Evolutionary conservation across 2,329 filamentous ascomycete species (phyloP).

Genomic region (Sclerotinia nivalis): DNA sequence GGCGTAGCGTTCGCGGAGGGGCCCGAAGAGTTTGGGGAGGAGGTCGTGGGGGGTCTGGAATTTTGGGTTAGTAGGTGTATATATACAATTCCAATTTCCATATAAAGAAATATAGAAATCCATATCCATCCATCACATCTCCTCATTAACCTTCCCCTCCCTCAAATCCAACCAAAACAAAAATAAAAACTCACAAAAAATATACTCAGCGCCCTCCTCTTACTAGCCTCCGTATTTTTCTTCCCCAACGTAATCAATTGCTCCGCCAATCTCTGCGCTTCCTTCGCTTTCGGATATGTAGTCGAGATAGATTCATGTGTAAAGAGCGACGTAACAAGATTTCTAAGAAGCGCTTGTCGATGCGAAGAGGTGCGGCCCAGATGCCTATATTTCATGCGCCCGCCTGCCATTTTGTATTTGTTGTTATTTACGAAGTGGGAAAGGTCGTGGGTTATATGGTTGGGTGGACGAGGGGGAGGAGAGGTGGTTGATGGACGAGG

Average conservation of each 20-base stretch:
- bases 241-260: slow-evolving; percentile 94
- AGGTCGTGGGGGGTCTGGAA: slow-evolving; percentile 65
- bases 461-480: not conserved
- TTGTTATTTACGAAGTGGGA: not conserved
- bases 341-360: slow-evolving; percentile 87
- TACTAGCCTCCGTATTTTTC: slow-evolving; percentile 82
- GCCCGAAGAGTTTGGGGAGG: slow-evolving; percentile 85
- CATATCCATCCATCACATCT: not conserved
- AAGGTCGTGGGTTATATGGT: not conserved
- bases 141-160: no score
- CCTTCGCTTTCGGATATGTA: slow-evolving; percentile 95
- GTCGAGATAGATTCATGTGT: slow-evolving; percentile 91
- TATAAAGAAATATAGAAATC: not conserved
- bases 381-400: slow-evolving; percentile 83
- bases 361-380: slow-evolving; percentile 84
- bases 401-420: slow-evolving; percentile 74
- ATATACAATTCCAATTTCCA: not conserved
- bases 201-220: slow-evolving; percentile 72
- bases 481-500: slow-evolving; percentile 8
- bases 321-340: slow-evolving; percentile 93
- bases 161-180: no score
- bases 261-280: slow-evolving; percentile 89
- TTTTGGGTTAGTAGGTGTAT: slow-evolving; percentile 23
- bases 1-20: slow-evolving; percentile 76
- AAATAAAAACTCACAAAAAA: slow-evolving; percentile 69